Conservation (phyloP, 768 basidiomycete genomes). For the Boletus patriciae region DNA sequence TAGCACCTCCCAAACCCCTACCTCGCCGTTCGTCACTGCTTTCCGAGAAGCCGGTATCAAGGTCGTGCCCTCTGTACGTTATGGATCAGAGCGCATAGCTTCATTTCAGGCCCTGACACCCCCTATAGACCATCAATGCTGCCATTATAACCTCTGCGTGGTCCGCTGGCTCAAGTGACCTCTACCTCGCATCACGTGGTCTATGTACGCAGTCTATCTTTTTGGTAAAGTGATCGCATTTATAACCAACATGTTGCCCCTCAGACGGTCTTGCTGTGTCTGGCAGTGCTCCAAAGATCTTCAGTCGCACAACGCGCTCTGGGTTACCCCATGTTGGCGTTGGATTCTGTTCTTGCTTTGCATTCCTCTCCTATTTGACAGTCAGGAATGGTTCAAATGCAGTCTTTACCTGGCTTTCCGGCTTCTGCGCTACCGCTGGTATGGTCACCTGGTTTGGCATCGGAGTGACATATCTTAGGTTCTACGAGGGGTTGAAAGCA, state of each 20-base stretch:
- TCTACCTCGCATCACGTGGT: constrained; percentile 41
- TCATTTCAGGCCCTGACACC: background rate
- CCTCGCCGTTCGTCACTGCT: constrained; percentile 60
- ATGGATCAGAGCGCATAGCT: background rate
- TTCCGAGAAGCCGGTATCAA: constrained; percentile 57
- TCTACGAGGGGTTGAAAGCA: constrained; percentile 43
- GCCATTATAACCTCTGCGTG: constrained; percentile 45
- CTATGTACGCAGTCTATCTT: no score
- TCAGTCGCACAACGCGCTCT: constrained; percentile 38
- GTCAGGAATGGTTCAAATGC: constrained; percentile 35
- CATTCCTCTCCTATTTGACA: constrained; percentile 44
- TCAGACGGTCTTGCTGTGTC: constrained; percentile 53
- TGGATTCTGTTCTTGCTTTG: constrained; percentile 30
- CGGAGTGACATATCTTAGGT: constrained; percentile 46
- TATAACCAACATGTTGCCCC: constrained; percentile 22
- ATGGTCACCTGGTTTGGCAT: constrained; percentile 48
- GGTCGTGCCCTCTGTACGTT: constrained; percentile 47
- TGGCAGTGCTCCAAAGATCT: constrained; percentile 54
- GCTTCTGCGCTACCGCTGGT: constrained; percentile 40
- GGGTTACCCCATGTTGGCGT: constrained; percentile 50
- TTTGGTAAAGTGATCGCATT: background rate
- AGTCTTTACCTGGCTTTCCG: constrained; percentile 46
- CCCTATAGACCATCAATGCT: constrained; percentile 35
- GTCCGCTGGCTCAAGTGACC: constrained; percentile 42
- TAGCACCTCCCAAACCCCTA: constrained; percentile 40